phyloP scores from a whole-genome alignment of 345 rosid genomes.

The Arabidopsis arenosa region DNA sequence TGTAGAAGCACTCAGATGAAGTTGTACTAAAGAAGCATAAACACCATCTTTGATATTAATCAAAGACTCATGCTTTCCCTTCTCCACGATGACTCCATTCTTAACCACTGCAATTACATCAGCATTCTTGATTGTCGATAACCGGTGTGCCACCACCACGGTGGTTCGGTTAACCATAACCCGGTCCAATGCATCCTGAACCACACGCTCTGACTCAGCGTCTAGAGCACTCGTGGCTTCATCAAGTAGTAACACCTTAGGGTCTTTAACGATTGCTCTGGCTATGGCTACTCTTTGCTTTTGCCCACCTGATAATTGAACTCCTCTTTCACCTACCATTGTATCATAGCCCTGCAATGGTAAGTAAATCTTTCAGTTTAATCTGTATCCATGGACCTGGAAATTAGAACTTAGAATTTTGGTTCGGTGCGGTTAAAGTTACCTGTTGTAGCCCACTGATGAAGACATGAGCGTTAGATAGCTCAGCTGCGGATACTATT shows the following conservation, averaged over 20 bases:
- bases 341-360: constrained; percentile 66
- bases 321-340: constrained; percentile 74
- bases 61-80: constrained; percentile 66
- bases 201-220: constrained; percentile 72
- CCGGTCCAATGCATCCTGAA: constrained; percentile 68
- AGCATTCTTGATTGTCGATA: constrained; percentile 64
- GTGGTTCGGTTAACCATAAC: constrained; percentile 66
- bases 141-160: constrained; percentile 63
- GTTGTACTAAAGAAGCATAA: constrained; percentile 68
- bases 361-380: neutral
- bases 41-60: constrained; percentile 55
- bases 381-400: neutral
- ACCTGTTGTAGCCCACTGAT: constrained; percentile 85
- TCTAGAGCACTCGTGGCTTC: constrained; percentile 84
- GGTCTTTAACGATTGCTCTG: constrained; percentile 71
- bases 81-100: constrained; percentile 61
- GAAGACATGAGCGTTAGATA: constrained; percentile 84
- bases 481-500: constrained; percentile 67
- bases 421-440: neutral
- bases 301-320: constrained; percentile 77
- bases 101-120: constrained; percentile 66
- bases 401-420: neutral
- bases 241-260: constrained; percentile 64
- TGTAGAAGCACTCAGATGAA: constrained; percentile 54
- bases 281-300: constrained; percentile 84